Evolutionary conservation across 75 land plant genomes (phyloP), one percentile per base, ranked within the genome.

Genomic region (Larix kaempferi): DNA sequence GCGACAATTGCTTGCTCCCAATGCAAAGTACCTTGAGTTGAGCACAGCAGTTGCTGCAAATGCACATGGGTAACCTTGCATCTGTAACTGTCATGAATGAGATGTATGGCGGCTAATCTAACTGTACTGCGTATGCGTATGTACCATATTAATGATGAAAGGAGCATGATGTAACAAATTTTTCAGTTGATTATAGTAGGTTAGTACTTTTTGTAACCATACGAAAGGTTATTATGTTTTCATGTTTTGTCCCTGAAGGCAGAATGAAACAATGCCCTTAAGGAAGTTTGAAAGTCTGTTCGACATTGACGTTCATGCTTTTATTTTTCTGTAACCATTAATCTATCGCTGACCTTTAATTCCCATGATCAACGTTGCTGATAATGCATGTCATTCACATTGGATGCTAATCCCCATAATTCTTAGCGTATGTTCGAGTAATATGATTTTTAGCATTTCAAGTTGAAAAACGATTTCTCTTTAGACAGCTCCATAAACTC

Each of bases 61-160:
- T 41, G 41, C 73, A 29, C 52, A 39, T 49, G 54, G 4, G 26
- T 41, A 65, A 33, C 22, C 12, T 19, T 41, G n/a, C 25, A 41
- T 44, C 72, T 35, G 72, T 33, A 35, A 67, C 44, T 27, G 49
- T 35, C 11, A 14, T 67, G 44, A 1, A 8, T 35, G 72, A 19
- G 37, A 7, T 19, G 44, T 39, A 37, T 67, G 17, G 37, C 8
- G 37, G 72, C 39, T 19, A 33, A 33, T 16, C 71, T 21, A 16
- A 4, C 15, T 65, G 71, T 33, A 64, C 67, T 64, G 37, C 19
- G 3, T 29, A n/a, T 67, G 72, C 22, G n/a, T 67, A 67, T 67
- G 72, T 67, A 67, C 39, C 49, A 67, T 67, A 67, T 29, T 37
- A 19, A 67, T 67, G 72, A 67, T 67, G 39, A 67, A 27, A 39